Evolutionary conservation across 2,329 filamentous ascomycete genomes (phyloP).

Genomic region (Leptosphaerulina australis): DNA sequence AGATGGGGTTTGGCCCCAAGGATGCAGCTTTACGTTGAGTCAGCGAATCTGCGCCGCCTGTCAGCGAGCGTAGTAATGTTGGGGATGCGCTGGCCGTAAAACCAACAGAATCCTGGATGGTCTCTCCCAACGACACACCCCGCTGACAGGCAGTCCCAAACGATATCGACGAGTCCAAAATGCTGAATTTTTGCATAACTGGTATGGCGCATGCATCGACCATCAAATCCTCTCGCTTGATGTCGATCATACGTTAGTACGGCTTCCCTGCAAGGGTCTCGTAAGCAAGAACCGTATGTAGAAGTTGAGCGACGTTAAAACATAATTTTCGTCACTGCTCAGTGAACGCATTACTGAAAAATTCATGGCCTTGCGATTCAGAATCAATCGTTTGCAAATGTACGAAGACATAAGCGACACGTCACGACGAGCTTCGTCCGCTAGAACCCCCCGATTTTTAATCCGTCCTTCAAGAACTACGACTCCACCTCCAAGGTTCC

Average conservation of each 20-base stretch:
- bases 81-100: no score
- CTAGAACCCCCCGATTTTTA: neutral
- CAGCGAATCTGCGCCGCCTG: neutral
- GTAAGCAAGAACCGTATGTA: neutral
- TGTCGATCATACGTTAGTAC: slow-evolving; percentile 9
- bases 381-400: slow-evolving; percentile 4
- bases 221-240: slow-evolving; percentile 6
- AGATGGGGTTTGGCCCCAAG: neutral
- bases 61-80: neutral
- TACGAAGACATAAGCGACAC: neutral
- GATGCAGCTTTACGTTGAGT: neutral
- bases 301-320: slow-evolving; percentile 6
- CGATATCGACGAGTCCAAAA: neutral
- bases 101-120: no score
- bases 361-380: neutral
- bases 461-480: neutral
- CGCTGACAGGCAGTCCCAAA: neutral
- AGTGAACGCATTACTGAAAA: neutral
- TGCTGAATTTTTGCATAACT: slow-evolving; percentile 9
- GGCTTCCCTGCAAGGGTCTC: neutral
- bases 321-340: neutral
- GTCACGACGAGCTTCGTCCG: neutral
- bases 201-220: neutral
- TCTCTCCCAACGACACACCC: no score
- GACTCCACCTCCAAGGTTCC: neutral